Base-by-base conservation (phyloP, 805 yeast species). In the Metschnikowia gruessii region DNA sequence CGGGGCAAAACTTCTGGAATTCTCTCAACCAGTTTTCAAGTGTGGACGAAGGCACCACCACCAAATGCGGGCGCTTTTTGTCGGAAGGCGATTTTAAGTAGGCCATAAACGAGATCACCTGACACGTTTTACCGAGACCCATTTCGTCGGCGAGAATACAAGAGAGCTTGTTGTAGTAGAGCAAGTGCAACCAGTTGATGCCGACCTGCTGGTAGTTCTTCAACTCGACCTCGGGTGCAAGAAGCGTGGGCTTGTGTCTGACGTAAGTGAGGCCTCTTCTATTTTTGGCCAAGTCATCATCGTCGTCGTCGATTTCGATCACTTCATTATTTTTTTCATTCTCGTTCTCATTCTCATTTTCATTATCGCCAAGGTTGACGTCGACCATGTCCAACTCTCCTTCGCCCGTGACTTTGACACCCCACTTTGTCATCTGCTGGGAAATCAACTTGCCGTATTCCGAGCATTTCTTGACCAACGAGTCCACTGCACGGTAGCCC, bases 111-210 rank as follows among this genome's bases (percentile, higher is more conserved):
- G 97, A 78, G 66, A 94, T 92, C 28, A 94, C 96, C 68, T 94
- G 98, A 63, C 96, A 86, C 0, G 99, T 94, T 63, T 94, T 94
- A 49, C 99, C 99, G 40, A 94, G 73, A 4, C 96, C 99, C 99
- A 94, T 94, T 64, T 94, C 99, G 69, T 94, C 99, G 0, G 99
- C 99, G 40, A 94, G 72, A 46, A 94, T 94, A 68, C 99, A 91
- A 6, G 97, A 89, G 46, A 94, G 73, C 15, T 81, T 76, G 60
- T 85, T 81, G 48, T 80, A 81, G 63, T 92, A 94, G 26, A 94
- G 72, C 45, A 92, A 65, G 51, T 83, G 76, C 45, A 94, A 72
- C 99, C 99, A 94, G 63, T 94, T 94, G 43, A 94, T 69, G 38
- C 99, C 99, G n/a, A 91, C 96, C 57, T 90, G 94, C 70, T 94